Percentiles rank a stretch among this genome's conserved stretches.
Evolutionary conservation across 345 rosid species (phyloP).

Genomic region (Acer negundo): DNA sequence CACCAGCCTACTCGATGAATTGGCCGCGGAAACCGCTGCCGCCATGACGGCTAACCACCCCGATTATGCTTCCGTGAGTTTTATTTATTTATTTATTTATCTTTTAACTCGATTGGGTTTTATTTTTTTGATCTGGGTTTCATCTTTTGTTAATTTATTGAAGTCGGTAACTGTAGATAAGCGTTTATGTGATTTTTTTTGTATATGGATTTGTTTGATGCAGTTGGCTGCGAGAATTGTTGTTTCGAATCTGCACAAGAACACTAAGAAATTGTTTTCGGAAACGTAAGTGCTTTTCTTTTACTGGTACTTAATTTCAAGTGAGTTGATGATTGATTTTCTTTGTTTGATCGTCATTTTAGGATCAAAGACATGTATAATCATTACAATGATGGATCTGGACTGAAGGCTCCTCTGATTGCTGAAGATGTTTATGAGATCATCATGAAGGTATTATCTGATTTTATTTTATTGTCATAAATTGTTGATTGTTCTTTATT

Average conservation of each 20-base stretch:
- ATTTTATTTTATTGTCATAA: neutral
- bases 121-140: neutral
- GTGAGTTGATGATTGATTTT: neutral
- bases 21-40: conserved; percentile 98
- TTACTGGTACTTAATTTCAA: neutral
- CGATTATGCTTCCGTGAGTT: conserved; percentile 89
- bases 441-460: conserved; percentile 64
- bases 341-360: conserved; percentile 24
- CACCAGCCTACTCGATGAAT: conserved; percentile 93
- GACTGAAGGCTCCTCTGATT: conserved; percentile 71
- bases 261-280: conserved; percentile 87
- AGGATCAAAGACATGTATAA: conserved; percentile 86
- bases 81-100: neutral
- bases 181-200: neutral
- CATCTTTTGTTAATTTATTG: neutral
- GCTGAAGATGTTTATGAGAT: conserved; percentile 93
- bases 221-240: conserved; percentile 99
- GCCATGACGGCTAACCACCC: conserved; percentile 96
- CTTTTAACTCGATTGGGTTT: neutral
- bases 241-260: conserved; percentile 97
- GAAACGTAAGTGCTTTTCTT: conserved; percentile 68
- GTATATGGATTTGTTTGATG: conserved; percentile 1
- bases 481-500: neutral
- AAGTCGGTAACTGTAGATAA: neutral
- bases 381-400: conserved; percentile 78